Base-by-base conservation (phyloP, 1,139 yeast species). In the Kluyveromyces sp. region DNA sequence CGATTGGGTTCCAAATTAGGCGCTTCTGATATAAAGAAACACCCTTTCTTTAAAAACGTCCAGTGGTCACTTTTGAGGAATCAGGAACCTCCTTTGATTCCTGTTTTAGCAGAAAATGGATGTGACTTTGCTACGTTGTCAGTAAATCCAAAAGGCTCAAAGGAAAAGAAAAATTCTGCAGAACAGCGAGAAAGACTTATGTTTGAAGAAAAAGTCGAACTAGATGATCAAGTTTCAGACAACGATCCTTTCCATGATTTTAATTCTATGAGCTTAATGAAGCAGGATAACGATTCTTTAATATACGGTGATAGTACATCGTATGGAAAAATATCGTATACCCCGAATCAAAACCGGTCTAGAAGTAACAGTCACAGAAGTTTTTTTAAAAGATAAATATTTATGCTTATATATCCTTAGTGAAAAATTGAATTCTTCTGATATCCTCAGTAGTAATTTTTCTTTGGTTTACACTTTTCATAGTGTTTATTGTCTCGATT, bases 1-100 rank as follows among this genome's bases (percentile, higher is more conserved):
- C 73, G 98, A 50, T 66, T 92, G 42, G 98, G 98, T 1, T 86
- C 96, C 10, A 81, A 83, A 51, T 80, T 90, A 38, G 98, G 98
- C 26, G 98, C 98, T 0, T 83, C 95, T 1, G 98, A 92, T 59
- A 79, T 92, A 47, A 92, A 92, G 61, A 80, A 78, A 49, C 98
- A 94, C 64, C 81, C 85, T 0, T 94, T 89, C 58, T 92, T 92
- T 72, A 90, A 89, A 61, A 83, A 73, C 57, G 82, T 89, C 1
- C 96, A 89, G 61, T 92, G 98, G 98, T 97, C 98, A 0, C 70
- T 92, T 51, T 71, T 92, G 51, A 75, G 98, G 55, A 87, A 92
- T 65, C 94, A 84, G 60, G 83, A 83, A 49, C 97, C 98, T 1
- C 98, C 98, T 8, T 83, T 92, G 81, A 81, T 92, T 29, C 98